Evolutionary conservation across 2,329 filamentous ascomycete species (phyloP).

Genomic region (Penicillium capsulatum): DNA sequence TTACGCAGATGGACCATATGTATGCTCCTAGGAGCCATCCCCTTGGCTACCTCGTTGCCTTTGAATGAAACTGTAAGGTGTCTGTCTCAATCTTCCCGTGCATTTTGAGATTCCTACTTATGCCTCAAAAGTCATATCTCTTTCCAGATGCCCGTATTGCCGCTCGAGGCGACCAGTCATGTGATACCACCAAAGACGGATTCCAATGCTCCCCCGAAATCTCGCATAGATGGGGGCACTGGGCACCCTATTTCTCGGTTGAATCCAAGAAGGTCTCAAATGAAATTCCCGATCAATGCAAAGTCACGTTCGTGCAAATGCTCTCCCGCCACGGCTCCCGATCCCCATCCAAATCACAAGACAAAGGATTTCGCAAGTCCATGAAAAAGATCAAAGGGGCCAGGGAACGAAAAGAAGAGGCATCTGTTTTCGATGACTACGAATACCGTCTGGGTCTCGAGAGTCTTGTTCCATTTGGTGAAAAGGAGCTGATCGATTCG

Average conservation of each 20-base stretch:
- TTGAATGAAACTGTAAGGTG: neutral
- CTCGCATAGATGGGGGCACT: neutral
- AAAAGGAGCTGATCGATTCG: constrained; percentile 67
- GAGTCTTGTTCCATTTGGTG: constrained; percentile 63
- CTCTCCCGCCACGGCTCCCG: constrained; percentile 82
- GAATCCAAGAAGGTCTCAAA: neutral
- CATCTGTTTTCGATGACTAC: constrained; percentile 58
- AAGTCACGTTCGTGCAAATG: constrained; percentile 62
- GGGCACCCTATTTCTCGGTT: neutral
- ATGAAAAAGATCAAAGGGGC: constrained; percentile 41
- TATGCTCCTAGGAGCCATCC: neutral
- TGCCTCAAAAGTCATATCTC: neutral
- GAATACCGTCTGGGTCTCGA: constrained; percentile 68
- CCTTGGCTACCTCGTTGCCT: neutral
- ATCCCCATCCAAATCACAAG: constrained; percentile 70
- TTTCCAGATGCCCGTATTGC: neutral
- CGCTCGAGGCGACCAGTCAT: neutral
- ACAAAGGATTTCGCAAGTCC: constrained; percentile 58
- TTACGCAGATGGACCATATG: no score
- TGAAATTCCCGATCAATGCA: neutral
- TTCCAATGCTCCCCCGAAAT: neutral
- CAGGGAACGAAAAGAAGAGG: constrained; percentile 58
- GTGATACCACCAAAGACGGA: neutral
- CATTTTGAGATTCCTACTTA: neutral
- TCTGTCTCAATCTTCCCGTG: neutral